A percentile compares a stretch with the other conserved stretches of the same genome.
Conservation (phyloP, 2,329 filamentous ascomycete species). For the Mariannaea sp. region DNA sequence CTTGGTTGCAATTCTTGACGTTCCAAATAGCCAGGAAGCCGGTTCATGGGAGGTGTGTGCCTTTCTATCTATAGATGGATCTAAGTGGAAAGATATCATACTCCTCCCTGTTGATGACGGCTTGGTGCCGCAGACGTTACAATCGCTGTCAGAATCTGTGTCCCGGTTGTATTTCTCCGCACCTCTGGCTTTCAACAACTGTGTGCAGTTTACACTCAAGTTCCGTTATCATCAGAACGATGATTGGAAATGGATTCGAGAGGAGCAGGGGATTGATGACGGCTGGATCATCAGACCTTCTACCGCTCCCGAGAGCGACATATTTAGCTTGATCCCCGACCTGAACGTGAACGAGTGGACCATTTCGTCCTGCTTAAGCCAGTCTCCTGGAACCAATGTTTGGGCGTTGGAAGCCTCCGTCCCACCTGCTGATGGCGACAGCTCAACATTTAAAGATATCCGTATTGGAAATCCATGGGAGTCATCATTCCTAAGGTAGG, state of each 20-base stretch:
- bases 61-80: constrained; percentile 69
- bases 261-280: constrained; percentile 66
- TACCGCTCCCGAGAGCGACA: constrained; percentile 43
- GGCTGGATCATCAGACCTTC: constrained; percentile 60
- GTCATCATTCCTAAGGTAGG: constrained; percentile 57
- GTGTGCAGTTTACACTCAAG: constrained; percentile 71
- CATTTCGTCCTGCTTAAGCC: constrained; percentile 61
- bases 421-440: constrained; percentile 58
- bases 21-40: constrained; percentile 57
- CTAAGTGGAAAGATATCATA: constrained; percentile 59
- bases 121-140: constrained; percentile 56
- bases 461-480: constrained; percentile 68
- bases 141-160: constrained; percentile 38
- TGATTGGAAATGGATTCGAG: constrained; percentile 73
- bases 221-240: constrained; percentile 60
- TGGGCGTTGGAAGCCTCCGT: constrained; percentile 69
- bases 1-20: constrained; percentile 74
- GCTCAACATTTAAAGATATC: constrained; percentile 61
- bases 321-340: constrained; percentile 61
- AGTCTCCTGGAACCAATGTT: constrained; percentile 70
- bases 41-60: constrained; percentile 73
- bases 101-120: constrained; percentile 39
- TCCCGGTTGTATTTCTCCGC: constrained; percentile 59
- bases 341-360: constrained; percentile 59
- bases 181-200: constrained; percentile 52